Conservation (phyloP, 1,284 basidiomycete genomes). For the Pseudozyma pruni region DNA sequence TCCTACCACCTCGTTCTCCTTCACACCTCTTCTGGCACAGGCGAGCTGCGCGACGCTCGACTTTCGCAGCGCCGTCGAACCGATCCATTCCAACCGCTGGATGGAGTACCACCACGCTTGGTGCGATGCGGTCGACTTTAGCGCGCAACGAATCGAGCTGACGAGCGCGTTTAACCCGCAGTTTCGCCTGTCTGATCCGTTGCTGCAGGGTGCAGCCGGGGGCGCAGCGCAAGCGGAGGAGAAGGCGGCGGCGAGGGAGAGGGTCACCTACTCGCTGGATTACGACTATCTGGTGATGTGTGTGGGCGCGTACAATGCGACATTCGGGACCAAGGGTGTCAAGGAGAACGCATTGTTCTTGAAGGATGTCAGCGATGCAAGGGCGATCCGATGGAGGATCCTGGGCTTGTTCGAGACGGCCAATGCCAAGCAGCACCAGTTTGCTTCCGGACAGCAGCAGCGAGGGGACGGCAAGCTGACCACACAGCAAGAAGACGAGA, state of each 20-base stretch:
- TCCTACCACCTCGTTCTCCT: slow-evolving; percentile 63
- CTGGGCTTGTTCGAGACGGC: slow-evolving; percentile 84
- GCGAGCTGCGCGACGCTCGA: slow-evolving; percentile 68
- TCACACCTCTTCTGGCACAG: slow-evolving; percentile 50
- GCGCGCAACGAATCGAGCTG: slow-evolving; percentile 6
- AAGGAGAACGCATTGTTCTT: slow-evolving; percentile 69
- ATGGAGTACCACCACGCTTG: slow-evolving; percentile 69
- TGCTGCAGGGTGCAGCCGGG: slow-evolving; percentile 3
- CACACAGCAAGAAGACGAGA: slow-evolving; percentile 71
- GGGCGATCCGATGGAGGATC: slow-evolving; percentile 80
- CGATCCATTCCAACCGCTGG: slow-evolving; percentile 72
- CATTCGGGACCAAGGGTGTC: slow-evolving; percentile 71
- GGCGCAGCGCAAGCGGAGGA: too few relatives aligned
- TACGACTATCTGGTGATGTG: slow-evolving; percentile 83
- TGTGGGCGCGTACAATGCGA: slow-evolving; percentile 85
- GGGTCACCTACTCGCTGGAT: slow-evolving; percentile 20
- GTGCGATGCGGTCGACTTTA: slow-evolving; percentile 52
- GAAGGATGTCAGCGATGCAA: slow-evolving; percentile 83
- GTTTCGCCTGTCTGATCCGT: slow-evolving; percentile 73
- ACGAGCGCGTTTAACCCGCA: slow-evolving; percentile 26
- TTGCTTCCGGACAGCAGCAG: too few relatives aligned
- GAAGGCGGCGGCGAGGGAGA: background rate
- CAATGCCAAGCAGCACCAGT: slow-evolving; percentile 63
- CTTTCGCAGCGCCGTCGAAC: slow-evolving; percentile 81
- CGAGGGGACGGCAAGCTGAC: slow-evolving; percentile 75